Conservation (phyloP, 768 basidiomycete genomes). For the Russula olivacea region DNA sequence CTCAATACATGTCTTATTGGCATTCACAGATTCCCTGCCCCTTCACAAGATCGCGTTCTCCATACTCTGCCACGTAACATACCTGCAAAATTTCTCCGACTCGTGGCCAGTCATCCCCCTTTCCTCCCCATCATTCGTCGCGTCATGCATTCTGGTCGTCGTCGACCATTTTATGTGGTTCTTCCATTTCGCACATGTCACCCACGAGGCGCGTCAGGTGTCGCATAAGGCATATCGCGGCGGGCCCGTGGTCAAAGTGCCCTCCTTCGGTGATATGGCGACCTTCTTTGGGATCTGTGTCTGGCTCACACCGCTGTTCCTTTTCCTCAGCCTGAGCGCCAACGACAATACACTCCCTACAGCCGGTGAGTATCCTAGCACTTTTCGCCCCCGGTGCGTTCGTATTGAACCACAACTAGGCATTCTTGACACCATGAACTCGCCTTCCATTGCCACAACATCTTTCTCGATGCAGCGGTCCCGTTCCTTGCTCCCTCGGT, state of each 20-base stretch:
- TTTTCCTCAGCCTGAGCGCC: conserved; percentile 93
- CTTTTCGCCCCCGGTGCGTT: conserved; percentile 27
- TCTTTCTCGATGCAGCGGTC: conserved; percentile 28
- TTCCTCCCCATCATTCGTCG: conserved; percentile 74
- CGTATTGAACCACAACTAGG: neutral
- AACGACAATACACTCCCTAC: conserved; percentile 93
- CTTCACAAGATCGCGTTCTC: conserved; percentile 71
- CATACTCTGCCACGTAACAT: conserved; percentile 76
- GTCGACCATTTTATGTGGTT: conserved; percentile 95
- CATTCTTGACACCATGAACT: neutral
- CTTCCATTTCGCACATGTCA: conserved; percentile 78
- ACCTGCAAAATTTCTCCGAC: conserved; percentile 86
- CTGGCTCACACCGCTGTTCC: conserved; percentile 87
- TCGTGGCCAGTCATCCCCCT: conserved; percentile 93
- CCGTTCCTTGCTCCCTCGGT: conserved; percentile 64
- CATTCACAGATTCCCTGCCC: conserved; percentile 77
- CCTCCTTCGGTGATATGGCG: conserved; percentile 63
- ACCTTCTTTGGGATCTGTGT: conserved; percentile 81
- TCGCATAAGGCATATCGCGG: conserved; percentile 37
- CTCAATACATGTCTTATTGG: conserved; percentile 66
- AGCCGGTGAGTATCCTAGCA: conserved; percentile 17
- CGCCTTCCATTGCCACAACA: conserved; percentile 19
- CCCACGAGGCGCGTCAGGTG: conserved; percentile 54
- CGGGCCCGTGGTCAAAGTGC: conserved; percentile 31
- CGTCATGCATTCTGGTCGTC: conserved; percentile 81